Conservation (phyloP, 768 basidiomycete species). For the Mrakia frigida region DNA sequence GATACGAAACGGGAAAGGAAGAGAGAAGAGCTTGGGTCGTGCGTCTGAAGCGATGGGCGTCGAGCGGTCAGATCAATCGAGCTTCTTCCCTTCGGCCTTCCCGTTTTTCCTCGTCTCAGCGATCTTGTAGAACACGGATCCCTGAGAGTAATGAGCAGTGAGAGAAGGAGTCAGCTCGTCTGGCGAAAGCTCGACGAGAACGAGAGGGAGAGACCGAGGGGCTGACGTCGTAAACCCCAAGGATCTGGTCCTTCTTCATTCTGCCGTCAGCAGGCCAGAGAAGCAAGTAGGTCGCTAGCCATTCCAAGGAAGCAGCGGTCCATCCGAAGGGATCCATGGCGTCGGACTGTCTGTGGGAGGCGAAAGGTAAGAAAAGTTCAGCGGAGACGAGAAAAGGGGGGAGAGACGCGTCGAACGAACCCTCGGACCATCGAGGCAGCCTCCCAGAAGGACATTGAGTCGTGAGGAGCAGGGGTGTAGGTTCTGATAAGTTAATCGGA, state of each 20-base stretch:
- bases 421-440: conserved; percentile 11
- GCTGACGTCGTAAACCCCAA: conserved; percentile 48
- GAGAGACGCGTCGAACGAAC: not conserved
- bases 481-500: not conserved
- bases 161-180: not conserved
- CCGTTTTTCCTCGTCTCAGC: conserved; percentile 43
- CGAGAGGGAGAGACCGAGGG: conserved; percentile 33
- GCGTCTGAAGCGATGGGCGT: too few species aligned
- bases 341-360: not conserved
- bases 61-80: not conserved
- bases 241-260: conserved; percentile 49
- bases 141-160: not conserved
- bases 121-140: conserved; percentile 20
- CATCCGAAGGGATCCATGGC: conserved; percentile 24
- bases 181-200: not conserved
- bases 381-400: not conserved
- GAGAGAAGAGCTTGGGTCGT: not conserved
- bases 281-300: conserved; percentile 46
- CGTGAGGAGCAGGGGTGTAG: conserved; percentile 36
- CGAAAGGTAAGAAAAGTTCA: not conserved
- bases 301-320: conserved; percentile 46
- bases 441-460: conserved; percentile 40
- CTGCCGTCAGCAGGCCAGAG: conserved; percentile 48
- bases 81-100: not conserved
- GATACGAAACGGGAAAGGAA: not conserved